Percentiles rank a stretch among this genome's conserved stretches.
Conservation (phyloP, 2,329 filamentous ascomycete species). For the Lasiodiplodia gonubiensis region DNA sequence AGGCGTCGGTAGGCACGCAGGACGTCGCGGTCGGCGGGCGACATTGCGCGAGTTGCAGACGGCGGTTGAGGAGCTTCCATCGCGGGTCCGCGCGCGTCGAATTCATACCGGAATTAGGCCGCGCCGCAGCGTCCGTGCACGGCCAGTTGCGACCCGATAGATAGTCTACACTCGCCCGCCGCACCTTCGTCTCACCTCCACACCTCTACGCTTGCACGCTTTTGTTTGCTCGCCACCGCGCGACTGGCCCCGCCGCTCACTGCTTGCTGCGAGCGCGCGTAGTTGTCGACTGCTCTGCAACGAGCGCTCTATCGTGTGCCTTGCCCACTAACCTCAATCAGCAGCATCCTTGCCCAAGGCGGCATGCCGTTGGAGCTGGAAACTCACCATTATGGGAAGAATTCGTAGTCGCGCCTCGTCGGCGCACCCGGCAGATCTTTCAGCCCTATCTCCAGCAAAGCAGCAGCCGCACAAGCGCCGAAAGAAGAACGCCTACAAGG, state of each 20-base stretch:
- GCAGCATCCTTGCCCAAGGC: slow-evolving; percentile 19
- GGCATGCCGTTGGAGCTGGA: background rate
- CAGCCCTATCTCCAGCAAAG: background rate
- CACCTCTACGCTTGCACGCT: slow-evolving; percentile 4
- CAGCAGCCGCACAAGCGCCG: slow-evolving; percentile 36
- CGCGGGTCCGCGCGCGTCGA: background rate
- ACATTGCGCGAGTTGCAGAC: background rate
- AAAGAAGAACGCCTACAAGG: slow-evolving; percentile 59
- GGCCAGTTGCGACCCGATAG: slow-evolving; percentile 11
- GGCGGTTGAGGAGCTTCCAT: slow-evolving; percentile 1
- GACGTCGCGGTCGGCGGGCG: slow-evolving; percentile 41
- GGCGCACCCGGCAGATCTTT: slow-evolving; percentile 12
- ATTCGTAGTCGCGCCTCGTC: slow-evolving; percentile 20
- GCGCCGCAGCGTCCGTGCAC: slow-evolving; percentile 1
- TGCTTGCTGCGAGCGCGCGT: slow-evolving; percentile 2
- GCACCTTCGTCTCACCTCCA: slow-evolving; percentile 16
- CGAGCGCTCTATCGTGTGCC: slow-evolving; percentile 2
- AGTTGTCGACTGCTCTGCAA: background rate
- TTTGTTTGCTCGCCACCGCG: slow-evolving; percentile 4
- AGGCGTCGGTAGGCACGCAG: slow-evolving; percentile 72
- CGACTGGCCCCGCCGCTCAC: background rate
- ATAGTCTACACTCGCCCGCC: slow-evolving; percentile 16
- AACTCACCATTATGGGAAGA: slow-evolving; percentile 11
- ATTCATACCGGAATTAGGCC: slow-evolving; percentile 7
- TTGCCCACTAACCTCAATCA: slow-evolving; percentile 15